These are phyloP conservation scores for Sanghuangporus sanghuang DNA, from an alignment of 1,284 basidiomycete genomes.

Conservation along the genomic window DNA sequence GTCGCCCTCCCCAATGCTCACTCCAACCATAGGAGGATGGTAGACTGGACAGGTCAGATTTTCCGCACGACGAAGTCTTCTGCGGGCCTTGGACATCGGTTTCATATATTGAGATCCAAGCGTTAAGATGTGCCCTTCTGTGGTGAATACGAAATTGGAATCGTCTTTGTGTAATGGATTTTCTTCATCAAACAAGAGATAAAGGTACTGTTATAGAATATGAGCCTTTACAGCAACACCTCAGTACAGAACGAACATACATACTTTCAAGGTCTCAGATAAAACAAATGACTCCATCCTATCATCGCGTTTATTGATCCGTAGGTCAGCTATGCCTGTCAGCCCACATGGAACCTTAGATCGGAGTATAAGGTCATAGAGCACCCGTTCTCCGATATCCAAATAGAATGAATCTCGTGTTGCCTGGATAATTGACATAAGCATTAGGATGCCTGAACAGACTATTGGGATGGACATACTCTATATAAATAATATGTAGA, in stretches of 20 bases:
- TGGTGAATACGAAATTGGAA: constrained; percentile 84
- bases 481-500: constrained; percentile 92
- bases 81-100: constrained; percentile 51
- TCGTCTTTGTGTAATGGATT: constrained; percentile 71
- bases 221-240: not conserved
- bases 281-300: constrained; percentile 92
- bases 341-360: constrained; percentile 84
- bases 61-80: constrained; percentile 60
- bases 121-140: constrained; percentile 87
- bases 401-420: constrained; percentile 90
- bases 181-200: constrained; percentile 84
- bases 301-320: constrained; percentile 77
- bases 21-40: constrained; percentile 34
- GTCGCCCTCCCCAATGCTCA: constrained; percentile 25
- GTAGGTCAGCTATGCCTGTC: constrained; percentile 74
- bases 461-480: constrained; percentile 37
- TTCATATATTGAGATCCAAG: constrained; percentile 51
- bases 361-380: constrained; percentile 70
- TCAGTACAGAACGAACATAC: constrained; percentile 16
- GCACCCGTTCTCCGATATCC: constrained; percentile 79
- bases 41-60: constrained; percentile 73
- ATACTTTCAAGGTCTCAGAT: constrained; percentile 85
- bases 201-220: constrained; percentile 67
- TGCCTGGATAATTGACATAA: constrained; percentile 45
- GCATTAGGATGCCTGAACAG: not conserved